Evolutionary conservation across 2,329 filamentous ascomycete species (phyloP).

Genomic region (Aspergillus clavatus): DNA sequence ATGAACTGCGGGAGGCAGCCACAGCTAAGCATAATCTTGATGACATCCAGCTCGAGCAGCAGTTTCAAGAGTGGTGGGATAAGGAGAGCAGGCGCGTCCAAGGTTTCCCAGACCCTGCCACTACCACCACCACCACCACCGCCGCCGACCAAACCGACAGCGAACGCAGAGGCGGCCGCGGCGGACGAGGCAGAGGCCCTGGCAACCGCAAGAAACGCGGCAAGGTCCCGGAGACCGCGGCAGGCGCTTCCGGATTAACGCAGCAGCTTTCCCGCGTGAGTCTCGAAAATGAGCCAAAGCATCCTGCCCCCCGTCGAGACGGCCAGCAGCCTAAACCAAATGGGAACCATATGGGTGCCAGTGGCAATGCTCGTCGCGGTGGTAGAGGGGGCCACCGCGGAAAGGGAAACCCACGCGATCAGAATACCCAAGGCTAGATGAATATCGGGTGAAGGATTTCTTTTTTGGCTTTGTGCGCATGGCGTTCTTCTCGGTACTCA

Average conservation of each 20-base stretch:
- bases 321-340: conserved; percentile 8
- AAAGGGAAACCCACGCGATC: conserved; percentile 16
- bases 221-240: conserved; percentile 5
- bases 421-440: background rate
- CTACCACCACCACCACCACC: conserved; percentile 9
- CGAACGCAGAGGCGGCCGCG: conserved; percentile 12
- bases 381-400: conserved; percentile 12
- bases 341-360: conserved; percentile 11
- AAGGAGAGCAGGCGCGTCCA: conserved; percentile 37
- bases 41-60: conserved; percentile 95
- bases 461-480: too few species aligned
- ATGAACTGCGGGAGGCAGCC: conserved; percentile 72
- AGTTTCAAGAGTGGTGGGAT: conserved; percentile 68
- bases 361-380: conserved; percentile 20
- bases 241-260: conserved; percentile 6
- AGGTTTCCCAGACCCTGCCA: conserved; percentile 25
- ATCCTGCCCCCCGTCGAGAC: conserved; percentile 9
- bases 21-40: conserved; percentile 78
- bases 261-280: conserved; percentile 8
- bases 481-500: too few species aligned
- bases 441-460: too few species aligned
- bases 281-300: conserved; percentile 6
- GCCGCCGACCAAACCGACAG: conserved; percentile 9
- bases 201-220: conserved; percentile 13
- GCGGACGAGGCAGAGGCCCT: conserved; percentile 11